Evolutionary conservation across 2,329 filamentous ascomycete species (phyloP).

Genomic region (Ceratocystis smalleyi): DNA sequence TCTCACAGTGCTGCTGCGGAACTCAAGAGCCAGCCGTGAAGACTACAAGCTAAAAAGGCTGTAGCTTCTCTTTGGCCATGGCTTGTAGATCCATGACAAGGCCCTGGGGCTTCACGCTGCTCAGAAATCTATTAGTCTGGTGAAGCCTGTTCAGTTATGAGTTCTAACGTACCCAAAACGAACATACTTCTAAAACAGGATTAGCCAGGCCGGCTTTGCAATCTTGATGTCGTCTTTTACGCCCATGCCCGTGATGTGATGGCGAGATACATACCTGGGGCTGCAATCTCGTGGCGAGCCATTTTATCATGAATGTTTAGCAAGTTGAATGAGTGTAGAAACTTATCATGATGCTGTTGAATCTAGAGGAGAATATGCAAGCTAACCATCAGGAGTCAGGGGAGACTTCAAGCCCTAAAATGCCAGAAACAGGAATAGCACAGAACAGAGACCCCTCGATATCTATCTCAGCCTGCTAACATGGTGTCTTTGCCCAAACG

Average conservation of each 20-base stretch:
- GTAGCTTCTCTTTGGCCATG: slow-evolving; percentile 80
- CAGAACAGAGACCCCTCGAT: neutral
- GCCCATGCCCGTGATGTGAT: slow-evolving; percentile 68
- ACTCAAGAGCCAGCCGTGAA: slow-evolving; percentile 76
- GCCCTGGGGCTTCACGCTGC: slow-evolving; percentile 59
- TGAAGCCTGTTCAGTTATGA: neutral
- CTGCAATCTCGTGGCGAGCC: slow-evolving; percentile 49
- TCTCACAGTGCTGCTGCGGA: slow-evolving; percentile 38
- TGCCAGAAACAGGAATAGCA: neutral
- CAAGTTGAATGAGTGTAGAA: neutral
- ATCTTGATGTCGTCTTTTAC: slow-evolving; percentile 55
- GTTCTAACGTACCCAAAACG: slow-evolving; percentile 28
- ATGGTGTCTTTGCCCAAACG: too few relatives aligned
- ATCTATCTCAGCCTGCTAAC: neutral
- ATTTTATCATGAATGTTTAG: slow-evolving; percentile 23
- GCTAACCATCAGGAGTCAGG: too few relatives aligned
- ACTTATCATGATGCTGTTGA: slow-evolving; percentile 4
- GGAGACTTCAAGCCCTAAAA: too few relatives aligned
- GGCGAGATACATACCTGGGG: slow-evolving; percentile 72
- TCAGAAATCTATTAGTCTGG: neutral
- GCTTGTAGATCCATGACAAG: slow-evolving; percentile 71
- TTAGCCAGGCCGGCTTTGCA: slow-evolving; percentile 59
- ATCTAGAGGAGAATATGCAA: neutral
- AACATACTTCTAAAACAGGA: slow-evolving; percentile 52
- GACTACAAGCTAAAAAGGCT: slow-evolving; percentile 66